These are phyloP conservation scores for Conticribra guillardii DNA, from an alignment of 108 stramenopile genomes.

Conservation along the genomic window DNA sequence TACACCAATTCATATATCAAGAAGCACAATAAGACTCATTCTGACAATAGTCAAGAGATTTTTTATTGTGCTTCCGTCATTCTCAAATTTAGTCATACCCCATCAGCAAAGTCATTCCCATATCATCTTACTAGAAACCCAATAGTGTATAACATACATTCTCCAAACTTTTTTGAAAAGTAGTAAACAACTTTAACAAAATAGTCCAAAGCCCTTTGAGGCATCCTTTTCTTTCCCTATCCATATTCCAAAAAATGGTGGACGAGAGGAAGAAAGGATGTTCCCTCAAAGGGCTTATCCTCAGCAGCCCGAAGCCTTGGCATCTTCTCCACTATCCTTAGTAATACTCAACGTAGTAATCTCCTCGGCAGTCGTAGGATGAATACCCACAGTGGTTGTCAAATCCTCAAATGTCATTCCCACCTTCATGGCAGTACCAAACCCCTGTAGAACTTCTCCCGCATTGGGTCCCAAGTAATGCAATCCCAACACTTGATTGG, in stretches of 20 bases:
- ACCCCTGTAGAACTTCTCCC: constrained; percentile 97
- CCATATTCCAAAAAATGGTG: neutral
- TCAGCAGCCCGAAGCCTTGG: constrained; percentile 96
- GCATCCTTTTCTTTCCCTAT: neutral
- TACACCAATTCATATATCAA: constrained; percentile 6
- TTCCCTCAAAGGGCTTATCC: constrained; percentile 94
- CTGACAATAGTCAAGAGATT: neutral
- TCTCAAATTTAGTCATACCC: constrained; percentile 16
- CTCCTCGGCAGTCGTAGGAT: constrained; percentile 95
- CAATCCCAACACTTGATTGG: constrained; percentile 90
- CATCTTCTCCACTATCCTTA: constrained; percentile 90
- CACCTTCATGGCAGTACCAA: constrained; percentile 90
- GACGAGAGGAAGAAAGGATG: neutral
- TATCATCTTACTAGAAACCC: neutral
- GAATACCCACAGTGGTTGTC: constrained; percentile 94
- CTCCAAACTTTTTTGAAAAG: constrained; percentile 8
- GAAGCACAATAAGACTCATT: neutral
- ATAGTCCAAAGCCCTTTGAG: constrained; percentile 34
- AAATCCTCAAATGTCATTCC: constrained; percentile 86
- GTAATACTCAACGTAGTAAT: constrained; percentile 86
- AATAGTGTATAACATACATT: neutral
- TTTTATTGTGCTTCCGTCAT: constrained; percentile 24
- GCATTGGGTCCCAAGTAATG: constrained; percentile 98
- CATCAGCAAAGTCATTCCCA: neutral
- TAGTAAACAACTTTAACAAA: neutral